Percentiles rank a stretch among this genome's conserved stretches.
phyloP scores from a whole-genome alignment of 495 filamentous ascomycete genomes.

The Saxispiralis lemnorum region DNA sequence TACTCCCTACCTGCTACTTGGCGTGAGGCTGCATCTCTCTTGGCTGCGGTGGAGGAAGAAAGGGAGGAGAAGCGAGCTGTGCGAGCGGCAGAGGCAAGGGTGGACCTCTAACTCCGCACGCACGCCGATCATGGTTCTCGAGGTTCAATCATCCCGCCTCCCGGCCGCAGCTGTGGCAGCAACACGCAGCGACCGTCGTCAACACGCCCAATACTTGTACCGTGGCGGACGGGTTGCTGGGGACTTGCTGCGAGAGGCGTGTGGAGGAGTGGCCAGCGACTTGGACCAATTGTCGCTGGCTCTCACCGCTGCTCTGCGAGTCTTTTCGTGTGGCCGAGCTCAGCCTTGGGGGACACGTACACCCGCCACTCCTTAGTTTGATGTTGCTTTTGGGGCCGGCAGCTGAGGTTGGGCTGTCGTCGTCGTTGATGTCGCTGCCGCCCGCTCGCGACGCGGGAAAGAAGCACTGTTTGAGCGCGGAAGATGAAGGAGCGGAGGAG shows the following conservation, averaged over 20 bases:
- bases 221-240: too few species aligned
- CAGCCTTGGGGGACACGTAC: neutral
- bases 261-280: neutral
- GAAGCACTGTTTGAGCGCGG: neutral
- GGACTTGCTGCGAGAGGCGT: neutral
- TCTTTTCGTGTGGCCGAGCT: neutral
- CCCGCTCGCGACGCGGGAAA: neutral
- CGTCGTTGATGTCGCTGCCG: too few species aligned
- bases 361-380: too few species aligned
- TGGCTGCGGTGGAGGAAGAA: too few species aligned
- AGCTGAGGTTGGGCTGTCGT: too few species aligned
- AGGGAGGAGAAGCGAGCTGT: neutral
- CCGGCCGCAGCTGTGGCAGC: too few species aligned
- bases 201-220: too few species aligned
- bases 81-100: neutral
- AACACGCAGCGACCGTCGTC: too few species aligned
- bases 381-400: too few species aligned
- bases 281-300: slow-evolving; percentile 6
- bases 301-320: slow-evolving; percentile 4
- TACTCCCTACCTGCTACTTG: too few species aligned
- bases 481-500: neutral
- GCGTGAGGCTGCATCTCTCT: too few species aligned
- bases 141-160: slow-evolving; percentile 2
- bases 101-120: neutral
- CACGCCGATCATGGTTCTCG: slow-evolving; percentile 10